phyloP scores from a whole-genome alignment of 208 protist genomes.

The Leishmania guyanensis region DNA sequence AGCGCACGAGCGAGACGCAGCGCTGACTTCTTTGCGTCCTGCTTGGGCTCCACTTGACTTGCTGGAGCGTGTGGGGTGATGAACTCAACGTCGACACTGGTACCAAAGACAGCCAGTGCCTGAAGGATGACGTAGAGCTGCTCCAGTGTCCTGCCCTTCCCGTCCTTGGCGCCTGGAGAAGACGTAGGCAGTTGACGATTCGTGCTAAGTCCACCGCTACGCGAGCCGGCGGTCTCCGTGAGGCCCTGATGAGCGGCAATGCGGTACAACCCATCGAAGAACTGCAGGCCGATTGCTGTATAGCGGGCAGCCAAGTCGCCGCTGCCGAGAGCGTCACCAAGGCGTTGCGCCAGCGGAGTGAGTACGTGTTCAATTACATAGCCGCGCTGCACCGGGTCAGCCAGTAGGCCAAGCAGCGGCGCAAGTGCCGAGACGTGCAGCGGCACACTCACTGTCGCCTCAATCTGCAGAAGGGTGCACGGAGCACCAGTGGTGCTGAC shows the following conservation, averaged over 20 bases:
- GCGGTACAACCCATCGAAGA: constrained; percentile 31
- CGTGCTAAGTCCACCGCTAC: background rate
- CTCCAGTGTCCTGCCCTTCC: background rate
- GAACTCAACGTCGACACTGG: constrained; percentile 40
- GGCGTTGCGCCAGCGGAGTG: constrained; percentile 28
- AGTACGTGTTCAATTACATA: constrained; percentile 47
- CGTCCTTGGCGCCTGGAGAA: background rate
- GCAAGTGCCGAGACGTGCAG: constrained; percentile 40
- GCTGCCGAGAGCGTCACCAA: constrained; percentile 38
- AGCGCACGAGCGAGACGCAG: constrained; percentile 41
- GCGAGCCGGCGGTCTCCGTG: background rate
- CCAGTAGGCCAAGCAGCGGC: constrained; percentile 43
- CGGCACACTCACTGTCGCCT: constrained; percentile 34
- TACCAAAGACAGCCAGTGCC: constrained; percentile 44
- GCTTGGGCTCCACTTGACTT: background rate
- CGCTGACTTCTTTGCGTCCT: constrained; percentile 18
- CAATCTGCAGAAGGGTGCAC: constrained; percentile 31
- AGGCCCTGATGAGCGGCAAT: constrained; percentile 30
- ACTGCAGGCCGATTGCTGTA: constrained; percentile 26
- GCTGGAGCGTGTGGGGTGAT: constrained; percentile 24
- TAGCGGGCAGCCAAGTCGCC: constrained; percentile 22
- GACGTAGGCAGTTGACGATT: background rate
- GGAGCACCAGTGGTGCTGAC: constrained; percentile 1
- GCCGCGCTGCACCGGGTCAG: constrained; percentile 23
- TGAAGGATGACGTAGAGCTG: constrained; percentile 42